Base-by-base conservation (phyloP, 352 stramenopile species). In the Phytophthora constricta region DNA sequence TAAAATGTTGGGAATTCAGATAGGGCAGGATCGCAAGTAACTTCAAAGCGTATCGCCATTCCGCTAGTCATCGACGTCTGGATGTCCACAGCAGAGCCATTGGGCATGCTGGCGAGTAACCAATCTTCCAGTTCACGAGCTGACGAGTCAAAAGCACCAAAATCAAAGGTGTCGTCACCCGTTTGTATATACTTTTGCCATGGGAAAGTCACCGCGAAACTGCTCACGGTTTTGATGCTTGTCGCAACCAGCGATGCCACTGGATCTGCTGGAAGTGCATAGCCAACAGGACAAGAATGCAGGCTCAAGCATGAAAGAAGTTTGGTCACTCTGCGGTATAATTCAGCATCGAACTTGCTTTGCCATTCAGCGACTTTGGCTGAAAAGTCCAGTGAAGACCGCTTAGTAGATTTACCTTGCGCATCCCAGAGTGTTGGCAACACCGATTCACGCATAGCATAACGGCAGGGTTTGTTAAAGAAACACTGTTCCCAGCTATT, bases 251-350 rank as follows among this genome's bases (percentile, higher is more conserved):
- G 47, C 8, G 43, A 9, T n/a, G 46, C 50, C 14, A 26, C 19
- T 13, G 51, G 25, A 26, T 72, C 43, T 3, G 58, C 55, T 13
- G 64, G 58, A 11, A 57, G 14, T 1, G 58, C 64, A 26, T 70
- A 70, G 1, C 66, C 66, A 1, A 74, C 48, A 11, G 60, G 66
- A 7, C 66, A 74, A 11, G 34, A 31, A 19, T 52, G 23, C 1
- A 26, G 19, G 37, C 46, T 65, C 11, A 74, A 49, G 16, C 66
- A 74, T 22, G 60, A 65, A 4, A 70, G 46, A 37, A 74, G 28
- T 4, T 37, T n/a, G 3, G 66, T 10, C 14, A 74, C 43, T 4
- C 28, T 51, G 0, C 11, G n/a, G 34, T 68, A 68, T 2, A 55
- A 25, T 0, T 27, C 2, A 13, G 34, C 3, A 9, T 59, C 50